Percentiles rank a stretch among this genome's conserved stretches.
Conservation (phyloP, 495 filamentous ascomycete species). For the Annulohypoxylon nitens region DNA sequence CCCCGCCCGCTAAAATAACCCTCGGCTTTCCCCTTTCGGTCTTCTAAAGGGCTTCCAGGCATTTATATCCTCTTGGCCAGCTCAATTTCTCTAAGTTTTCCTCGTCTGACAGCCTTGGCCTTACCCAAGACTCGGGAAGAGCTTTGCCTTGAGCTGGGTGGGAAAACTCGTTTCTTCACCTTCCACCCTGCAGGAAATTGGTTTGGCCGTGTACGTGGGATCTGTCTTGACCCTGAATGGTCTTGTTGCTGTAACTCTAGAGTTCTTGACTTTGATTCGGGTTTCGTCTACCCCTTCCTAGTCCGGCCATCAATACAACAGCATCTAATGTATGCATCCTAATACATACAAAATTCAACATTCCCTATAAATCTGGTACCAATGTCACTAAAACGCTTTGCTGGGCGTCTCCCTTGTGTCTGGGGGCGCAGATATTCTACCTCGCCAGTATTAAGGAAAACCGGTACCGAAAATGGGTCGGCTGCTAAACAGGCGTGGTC, state of each 20-base stretch:
- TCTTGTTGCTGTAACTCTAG: constrained; percentile 15
- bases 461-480: constrained; percentile 31
- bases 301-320: constrained; percentile 17
- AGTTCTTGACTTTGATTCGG: constrained; percentile 7
- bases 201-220: constrained; percentile 9
- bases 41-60: constrained; percentile 1
- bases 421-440: constrained; percentile 45
- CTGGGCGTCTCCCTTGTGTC: constrained; percentile 43
- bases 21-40: constrained; percentile 41
- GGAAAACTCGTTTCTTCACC: background rate
- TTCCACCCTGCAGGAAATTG: background rate
- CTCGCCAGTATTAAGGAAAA: constrained; percentile 35
- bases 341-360: constrained; percentile 18
- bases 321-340: constrained; percentile 24
- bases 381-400: constrained; percentile 45
- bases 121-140: background rate
- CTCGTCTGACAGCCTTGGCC: constrained; percentile 1
- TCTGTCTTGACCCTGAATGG: background rate
- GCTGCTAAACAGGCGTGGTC: constrained; percentile 25
- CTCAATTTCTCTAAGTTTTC: background rate
- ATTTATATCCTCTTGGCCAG: constrained; percentile 4
- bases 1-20: constrained; percentile 35
- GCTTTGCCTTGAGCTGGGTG: constrained; percentile 7
- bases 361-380: constrained; percentile 12
- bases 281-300: constrained; percentile 5